phyloP scores from a whole-genome alignment of 1,284 basidiomycete species.

The Ceratobasidium sp. region DNA sequence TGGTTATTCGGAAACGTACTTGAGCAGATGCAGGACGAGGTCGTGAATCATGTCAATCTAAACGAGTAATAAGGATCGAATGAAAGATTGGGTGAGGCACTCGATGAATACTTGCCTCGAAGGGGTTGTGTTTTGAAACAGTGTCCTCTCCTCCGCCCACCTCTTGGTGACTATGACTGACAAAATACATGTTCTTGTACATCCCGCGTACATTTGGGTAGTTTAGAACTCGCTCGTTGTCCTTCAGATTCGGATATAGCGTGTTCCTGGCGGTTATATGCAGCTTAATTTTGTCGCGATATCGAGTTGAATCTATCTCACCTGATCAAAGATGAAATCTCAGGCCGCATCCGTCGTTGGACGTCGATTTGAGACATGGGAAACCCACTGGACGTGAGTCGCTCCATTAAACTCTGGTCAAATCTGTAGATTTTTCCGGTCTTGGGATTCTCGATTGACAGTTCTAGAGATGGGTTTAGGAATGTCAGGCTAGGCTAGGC shows the following conservation, averaged over 20 bases:
- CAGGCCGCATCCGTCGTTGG: constrained; percentile 58
- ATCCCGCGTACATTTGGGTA: constrained; percentile 65
- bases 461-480: constrained; percentile 49
- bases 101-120: constrained; percentile 56
- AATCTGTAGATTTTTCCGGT: constrained; percentile 59
- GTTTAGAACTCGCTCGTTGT: constrained; percentile 58
- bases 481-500: not conserved
- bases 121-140: constrained; percentile 66
- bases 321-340: constrained; percentile 58
- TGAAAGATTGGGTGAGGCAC: not conserved
- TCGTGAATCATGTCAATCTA: constrained; percentile 73
- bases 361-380: constrained; percentile 58
- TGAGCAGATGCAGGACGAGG: constrained; percentile 68
- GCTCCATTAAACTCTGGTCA: constrained; percentile 68
- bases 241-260: constrained; percentile 63
- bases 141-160: constrained; percentile 61
- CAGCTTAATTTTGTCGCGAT: not conserved
- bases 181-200: constrained; percentile 63
- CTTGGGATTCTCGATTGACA: constrained; percentile 61
- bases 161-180: constrained; percentile 62
- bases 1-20: constrained; percentile 50
- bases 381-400: constrained; percentile 58
- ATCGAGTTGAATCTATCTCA: constrained; percentile 42
- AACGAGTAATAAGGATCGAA: not conserved
- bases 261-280: constrained; percentile 54